A percentile compares a stretch with the other conserved stretches of the same genome.
phyloP scores from a whole-genome alignment of 306 rosid genomes.

The Vicia villosa region DNA sequence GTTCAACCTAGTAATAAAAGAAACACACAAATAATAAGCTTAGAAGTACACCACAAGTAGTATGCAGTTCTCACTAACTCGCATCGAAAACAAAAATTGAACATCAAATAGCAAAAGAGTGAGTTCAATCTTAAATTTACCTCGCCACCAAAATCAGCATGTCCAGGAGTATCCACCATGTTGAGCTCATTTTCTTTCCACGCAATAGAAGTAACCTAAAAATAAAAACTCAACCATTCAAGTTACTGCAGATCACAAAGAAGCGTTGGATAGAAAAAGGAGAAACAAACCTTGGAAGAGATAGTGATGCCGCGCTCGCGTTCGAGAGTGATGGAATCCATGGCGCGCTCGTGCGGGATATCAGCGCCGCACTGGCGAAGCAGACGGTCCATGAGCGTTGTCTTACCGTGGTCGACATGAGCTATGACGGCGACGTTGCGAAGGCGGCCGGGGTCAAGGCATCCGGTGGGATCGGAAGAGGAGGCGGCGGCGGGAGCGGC shows the following conservation, averaged over 20 bases:
- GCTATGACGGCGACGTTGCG: conserved; percentile 96
- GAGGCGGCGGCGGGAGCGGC: conserved; percentile 53
- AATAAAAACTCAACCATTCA: neutral
- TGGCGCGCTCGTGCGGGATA: too few species aligned
- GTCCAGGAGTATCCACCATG: conserved; percentile 99
- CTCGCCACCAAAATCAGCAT: conserved; percentile 99
- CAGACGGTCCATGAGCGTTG: too few species aligned
- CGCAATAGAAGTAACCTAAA: conserved; percentile 75
- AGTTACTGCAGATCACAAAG: neutral
- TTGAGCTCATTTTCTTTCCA: conserved; percentile 94
- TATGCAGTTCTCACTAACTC: conserved; percentile 2
- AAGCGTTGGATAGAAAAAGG: neutral
- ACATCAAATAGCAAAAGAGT: neutral
- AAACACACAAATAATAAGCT: conserved; percentile 23
- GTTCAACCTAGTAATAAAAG: conserved; percentile 70
- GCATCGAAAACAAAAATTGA: neutral
- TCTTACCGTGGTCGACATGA: too few species aligned
- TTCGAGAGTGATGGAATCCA: conserved; percentile 84
- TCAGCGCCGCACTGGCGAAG: too few species aligned
- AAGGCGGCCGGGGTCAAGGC: conserved; percentile 68
- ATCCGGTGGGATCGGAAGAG: conserved; percentile 46
- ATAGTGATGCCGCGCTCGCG: conserved; percentile 98
- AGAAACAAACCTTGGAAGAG: conserved; percentile 61
- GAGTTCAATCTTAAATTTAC: conserved; percentile 42
- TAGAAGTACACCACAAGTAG: conserved; percentile 18